Conservation (phyloP, 176 grass and related monocot species). For the Rhynchospora pubera region DNA sequence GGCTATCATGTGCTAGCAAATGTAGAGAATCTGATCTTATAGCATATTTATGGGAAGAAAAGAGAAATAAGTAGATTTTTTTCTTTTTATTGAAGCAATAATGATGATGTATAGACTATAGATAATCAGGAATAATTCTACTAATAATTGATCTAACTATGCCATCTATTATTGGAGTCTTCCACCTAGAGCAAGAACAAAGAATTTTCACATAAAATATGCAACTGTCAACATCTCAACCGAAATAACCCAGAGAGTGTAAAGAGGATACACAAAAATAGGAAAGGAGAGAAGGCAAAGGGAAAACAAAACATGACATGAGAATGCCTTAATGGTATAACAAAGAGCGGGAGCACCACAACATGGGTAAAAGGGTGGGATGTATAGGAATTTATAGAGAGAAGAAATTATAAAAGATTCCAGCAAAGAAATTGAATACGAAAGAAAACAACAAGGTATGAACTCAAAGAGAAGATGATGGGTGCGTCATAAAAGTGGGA, state of each 20-base stretch:
- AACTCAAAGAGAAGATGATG: constrained; percentile 6
- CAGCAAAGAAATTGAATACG: background rate
- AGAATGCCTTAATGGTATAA: background rate
- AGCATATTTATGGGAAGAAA: background rate
- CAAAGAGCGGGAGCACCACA: background rate
- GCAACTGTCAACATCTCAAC: background rate
- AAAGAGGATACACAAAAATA: background rate
- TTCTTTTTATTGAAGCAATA: background rate
- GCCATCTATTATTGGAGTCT: background rate
- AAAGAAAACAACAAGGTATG: background rate
- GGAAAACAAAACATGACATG: background rate
- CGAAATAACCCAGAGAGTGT: background rate
- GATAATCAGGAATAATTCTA: background rate
- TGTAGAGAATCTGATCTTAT: background rate
- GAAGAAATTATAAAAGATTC: background rate
- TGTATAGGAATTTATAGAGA: background rate
- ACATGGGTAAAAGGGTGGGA: background rate
- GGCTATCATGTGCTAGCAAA: background rate
- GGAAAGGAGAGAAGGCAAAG: background rate
- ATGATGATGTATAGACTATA: background rate
- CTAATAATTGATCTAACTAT: background rate
- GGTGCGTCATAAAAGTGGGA: constrained; percentile 9
- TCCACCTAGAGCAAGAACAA: background rate
- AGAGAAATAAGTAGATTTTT: background rate
- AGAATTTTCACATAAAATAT: background rate